Base-by-base conservation (phyloP, 2,329 filamentous ascomycete genomes). In the Cladobotryum protrusum region DNA sequence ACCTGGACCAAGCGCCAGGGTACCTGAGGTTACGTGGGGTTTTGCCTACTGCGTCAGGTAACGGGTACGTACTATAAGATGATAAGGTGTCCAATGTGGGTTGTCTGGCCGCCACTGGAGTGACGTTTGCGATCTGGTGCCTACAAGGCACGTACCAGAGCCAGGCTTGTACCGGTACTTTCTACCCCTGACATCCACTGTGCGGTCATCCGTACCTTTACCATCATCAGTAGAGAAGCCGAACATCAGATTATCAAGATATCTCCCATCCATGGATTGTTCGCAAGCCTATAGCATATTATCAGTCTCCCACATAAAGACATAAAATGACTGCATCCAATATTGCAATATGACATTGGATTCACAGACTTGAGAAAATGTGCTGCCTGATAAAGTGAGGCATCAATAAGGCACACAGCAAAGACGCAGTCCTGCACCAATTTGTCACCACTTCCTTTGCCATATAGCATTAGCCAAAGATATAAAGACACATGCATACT, bases 71-170 rank as follows among this genome's bases (percentile, higher is more conserved):
- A 44, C 33, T 43, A 9, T 29, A 29, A 29, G 11, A 29, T 29
- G 24, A 29, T 29, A 29, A 29, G 24, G 24, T 29, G 24, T 29
- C 24, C 24, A 29, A 8, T 29, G 24, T 29, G 24, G 24, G 11
- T 6, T 9, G 24, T 29, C 24, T 29, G 24, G 33, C 49, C 49
- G 42, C 45, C 49, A 52, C 49, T 39, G 34, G 17, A 57, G 56
- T 59, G 57, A 59, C 57, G 57, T 59, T 57, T 48, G 41, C 54
- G 43, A 56, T 48, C 49, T 53, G 50, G 41, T 57, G 53, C 55
- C 54, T 56, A 47, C 53, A 41, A 37, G 7, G 18, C 5, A 18
- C 43, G 29, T 34, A 29, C 24, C 6, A 29, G 24, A n/a, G 24
- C 18, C 8, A 32, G 12, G 13, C 12, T 17, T 12, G 41, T 34